Evolutionary conservation across 768 basidiomycete species (phyloP), one percentile per base, ranked within the genome.

Genomic region (Mycena alexandri): DNA sequence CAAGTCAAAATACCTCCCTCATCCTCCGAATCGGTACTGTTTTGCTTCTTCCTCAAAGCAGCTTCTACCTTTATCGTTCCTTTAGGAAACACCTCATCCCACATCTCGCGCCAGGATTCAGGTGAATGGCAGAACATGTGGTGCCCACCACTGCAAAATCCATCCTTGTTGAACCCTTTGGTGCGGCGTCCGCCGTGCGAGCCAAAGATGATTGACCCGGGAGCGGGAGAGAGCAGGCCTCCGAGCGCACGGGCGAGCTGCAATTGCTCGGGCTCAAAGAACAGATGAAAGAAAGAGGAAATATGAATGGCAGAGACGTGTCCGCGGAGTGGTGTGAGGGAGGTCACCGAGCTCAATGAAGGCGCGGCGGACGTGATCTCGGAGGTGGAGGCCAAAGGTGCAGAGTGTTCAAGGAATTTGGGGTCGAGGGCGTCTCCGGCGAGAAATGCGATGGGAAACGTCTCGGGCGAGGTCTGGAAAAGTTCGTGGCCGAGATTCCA

Each of bases 401-500:
- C 71, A 0, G 71, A 69, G 11, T 80, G 79, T n/a, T 73, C 74
- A 29, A 90, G 80, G 52, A 86, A 79, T 12, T 68, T 61, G 12
- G 83, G 76, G 67, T 89, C 81, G 51, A 92, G 84, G 0, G 77
- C 80, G 63, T 92, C 83, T 0, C 90, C 90, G 10, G 81, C 76
- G 17, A 91, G 63, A 71, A 92, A 91, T 0, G 79, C 75, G 0
- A 83, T 84, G 1, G 88, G 86, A 74, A 87, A 90, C 0, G 83
- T 81, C 41, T 83, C 77, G 0, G 85, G 83, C 0, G 80, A 86
- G 16, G 86, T 81, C 52, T 75, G 82, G 78, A 90, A 92, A 10
- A 92, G 79, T 53, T 85, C 82, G 65, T 91, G 89, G 1, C 90
- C 91, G 4, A 85, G 79, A 5, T 86, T 80, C 89, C 89, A 91